Percentiles rank a stretch among this genome's conserved stretches.
These are phyloP conservation scores for Xylariaceae sp. DNA, from an alignment of 2,329 filamentous ascomycete genomes.

Conservation along the genomic window DNA sequence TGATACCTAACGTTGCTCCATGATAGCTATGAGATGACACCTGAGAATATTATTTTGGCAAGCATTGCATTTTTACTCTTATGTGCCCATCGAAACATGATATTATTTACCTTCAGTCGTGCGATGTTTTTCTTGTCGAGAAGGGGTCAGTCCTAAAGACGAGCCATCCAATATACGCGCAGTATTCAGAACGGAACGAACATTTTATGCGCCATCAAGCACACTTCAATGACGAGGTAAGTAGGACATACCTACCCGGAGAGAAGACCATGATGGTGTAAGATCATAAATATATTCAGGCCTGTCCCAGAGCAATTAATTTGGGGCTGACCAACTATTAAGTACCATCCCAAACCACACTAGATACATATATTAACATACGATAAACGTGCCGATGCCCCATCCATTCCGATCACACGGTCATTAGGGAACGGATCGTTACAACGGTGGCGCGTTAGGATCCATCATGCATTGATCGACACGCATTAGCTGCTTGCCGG, in stretches of 20 bases:
- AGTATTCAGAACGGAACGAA: neutral
- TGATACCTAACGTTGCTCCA: neutral
- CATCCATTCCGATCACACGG: neutral
- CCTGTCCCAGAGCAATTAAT: neutral
- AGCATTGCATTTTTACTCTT: neutral
- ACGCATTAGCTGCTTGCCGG: slow-evolving; percentile 60
- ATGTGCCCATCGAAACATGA: too few species aligned
- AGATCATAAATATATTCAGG: neutral
- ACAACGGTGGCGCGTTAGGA: slow-evolving; percentile 47
- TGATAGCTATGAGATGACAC: slow-evolving; percentile 11
- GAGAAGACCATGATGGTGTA: neutral
- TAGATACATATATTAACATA: neutral
- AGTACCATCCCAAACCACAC: neutral
- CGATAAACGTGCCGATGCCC: neutral
- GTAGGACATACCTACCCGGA: neutral
- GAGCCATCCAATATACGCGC: too few species aligned
- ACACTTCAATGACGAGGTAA: too few species aligned
- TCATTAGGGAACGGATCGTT: neutral
- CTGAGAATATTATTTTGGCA: neutral
- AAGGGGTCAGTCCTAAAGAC: neutral
- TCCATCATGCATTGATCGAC: slow-evolving; percentile 63
- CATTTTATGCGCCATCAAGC: too few species aligned
- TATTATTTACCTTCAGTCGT: too few species aligned
- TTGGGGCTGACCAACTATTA: neutral
- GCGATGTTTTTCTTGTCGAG: neutral